Base-by-base conservation (phyloP, 1,284 basidiomycete species). In the Boletellus deceptivus region DNA sequence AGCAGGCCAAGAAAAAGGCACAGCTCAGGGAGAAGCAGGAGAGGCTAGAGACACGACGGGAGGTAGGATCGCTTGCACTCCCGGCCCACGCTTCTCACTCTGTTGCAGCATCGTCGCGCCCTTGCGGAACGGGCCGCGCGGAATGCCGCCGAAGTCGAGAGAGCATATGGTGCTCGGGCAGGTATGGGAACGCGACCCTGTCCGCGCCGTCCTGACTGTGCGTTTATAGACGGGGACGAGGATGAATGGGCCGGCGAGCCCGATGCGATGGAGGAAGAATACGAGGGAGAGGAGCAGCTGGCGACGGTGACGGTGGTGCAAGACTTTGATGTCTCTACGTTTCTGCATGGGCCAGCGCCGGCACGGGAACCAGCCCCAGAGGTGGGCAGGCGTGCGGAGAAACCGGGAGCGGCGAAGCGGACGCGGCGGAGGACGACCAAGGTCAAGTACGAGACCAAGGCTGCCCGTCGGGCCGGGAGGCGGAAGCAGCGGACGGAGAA, bases 251-350 rank as follows among this genome's bases (percentile, higher is more conserved):
- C 42, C 61, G 20, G 60, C 55, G 60, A 34, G 52, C 60, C 58
- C 55, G 69, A 63, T 60, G 71, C 70, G 57, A 67, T 75, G 48
- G 82, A 84, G 54, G 78, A 82, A 61, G 82, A 85, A 62, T 91
- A 80, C 56, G 83, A 87, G 61, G 83, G 83, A 55, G 86, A 90
- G 59, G 83, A 91, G 59, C 76, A 83, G 47, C 74, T 89, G n/a
- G 86, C 89, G 46, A 89, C 86, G 22, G 89, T 91, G 40, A 90
- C 89, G 7, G 80, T 91, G 38, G 82, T 91, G 11, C 86, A 91
- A 64, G 88, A 91, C 62, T 86, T 91, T 64, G 86, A 89, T 61
- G 79, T 84, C 16, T 76, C 82, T 54, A 63, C 73, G 29, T 67
- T 87, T 60, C 73, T 81, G 31, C 77, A 84, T 55, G 80, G 76